Conservation (phyloP, 2,329 filamentous ascomycete species). For the Shiraia sp. region DNA sequence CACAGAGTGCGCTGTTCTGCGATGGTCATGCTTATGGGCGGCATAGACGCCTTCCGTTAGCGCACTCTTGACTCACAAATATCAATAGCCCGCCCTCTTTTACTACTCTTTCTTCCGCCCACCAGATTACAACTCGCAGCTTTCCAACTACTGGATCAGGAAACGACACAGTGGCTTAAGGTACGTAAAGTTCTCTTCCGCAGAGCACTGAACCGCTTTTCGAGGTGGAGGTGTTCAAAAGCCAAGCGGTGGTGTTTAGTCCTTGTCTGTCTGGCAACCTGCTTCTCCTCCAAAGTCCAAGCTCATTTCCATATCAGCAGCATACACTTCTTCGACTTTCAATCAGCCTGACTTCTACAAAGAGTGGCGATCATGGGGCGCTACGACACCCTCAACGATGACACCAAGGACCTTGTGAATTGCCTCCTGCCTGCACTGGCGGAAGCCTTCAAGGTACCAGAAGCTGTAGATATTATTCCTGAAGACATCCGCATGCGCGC, state of each 20-base stretch:
- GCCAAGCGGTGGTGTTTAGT: no score
- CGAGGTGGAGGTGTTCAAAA: no score
- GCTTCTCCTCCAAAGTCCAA: background rate
- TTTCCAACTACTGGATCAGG: no score
- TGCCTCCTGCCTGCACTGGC: conserved; percentile 37
- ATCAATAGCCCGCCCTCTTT: no score
- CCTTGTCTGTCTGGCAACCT: background rate
- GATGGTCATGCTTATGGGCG: no score
- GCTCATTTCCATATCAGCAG: background rate
- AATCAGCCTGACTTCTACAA: background rate
- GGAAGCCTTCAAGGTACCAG: conserved; percentile 23
- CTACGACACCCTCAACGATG: conserved; percentile 36
- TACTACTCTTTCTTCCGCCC: background rate
- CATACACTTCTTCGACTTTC: background rate
- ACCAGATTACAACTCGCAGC: background rate
- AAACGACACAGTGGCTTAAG: no score
- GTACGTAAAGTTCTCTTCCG: no score
- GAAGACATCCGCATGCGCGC: conserved; percentile 43
- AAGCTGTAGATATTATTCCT: conserved; percentile 35
- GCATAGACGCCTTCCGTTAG: no score
- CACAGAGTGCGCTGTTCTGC: no score
- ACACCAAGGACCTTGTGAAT: conserved; percentile 37
- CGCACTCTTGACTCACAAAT: no score
- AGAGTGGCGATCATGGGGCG: conserved; percentile 28
- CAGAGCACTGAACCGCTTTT: no score